Evolutionary conservation across 2,329 filamentous ascomycete genomes (phyloP).

Genomic region (Teratosphaeria gauchensis): DNA sequence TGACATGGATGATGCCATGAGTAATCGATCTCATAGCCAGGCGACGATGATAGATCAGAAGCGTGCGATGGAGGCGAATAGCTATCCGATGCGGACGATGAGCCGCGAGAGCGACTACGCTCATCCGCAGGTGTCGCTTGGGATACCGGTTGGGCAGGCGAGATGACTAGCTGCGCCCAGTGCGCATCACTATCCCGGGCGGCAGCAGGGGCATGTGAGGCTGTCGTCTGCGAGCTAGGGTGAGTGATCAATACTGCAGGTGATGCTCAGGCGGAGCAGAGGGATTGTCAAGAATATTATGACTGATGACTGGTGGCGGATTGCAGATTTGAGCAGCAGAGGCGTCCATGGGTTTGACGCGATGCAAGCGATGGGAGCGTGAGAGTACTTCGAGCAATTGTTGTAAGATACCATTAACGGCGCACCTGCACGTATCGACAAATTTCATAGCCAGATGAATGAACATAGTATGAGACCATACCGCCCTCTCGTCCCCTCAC

Average conservation of each 20-base stretch:
- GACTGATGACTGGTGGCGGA: not conserved
- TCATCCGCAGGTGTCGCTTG: not conserved
- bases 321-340: too few relatives aligned
- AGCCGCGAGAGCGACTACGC: not conserved
- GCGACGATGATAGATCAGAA: conserved; percentile 8
- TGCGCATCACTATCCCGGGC: not conserved
- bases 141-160: conserved; percentile 1
- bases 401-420: too few relatives aligned
- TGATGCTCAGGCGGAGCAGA: not conserved
- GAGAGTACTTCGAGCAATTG: too few relatives aligned
- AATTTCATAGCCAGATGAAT: too few relatives aligned
- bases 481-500: too few relatives aligned
- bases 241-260: not conserved
- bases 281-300: not conserved
- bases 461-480: too few relatives aligned
- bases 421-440: too few relatives aligned
- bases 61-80: not conserved
- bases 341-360: too few relatives aligned
- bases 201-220: not conserved
- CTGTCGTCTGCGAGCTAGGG: not conserved
- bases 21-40: conserved; percentile 9
- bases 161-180: conserved; percentile 3
- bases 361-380: too few relatives aligned
- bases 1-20: conserved; percentile 3
- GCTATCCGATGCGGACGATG: conserved; percentile 4